phyloP scores from a whole-genome alignment of 2,329 filamentous ascomycete species.

The Alternaria consortialis region DNA sequence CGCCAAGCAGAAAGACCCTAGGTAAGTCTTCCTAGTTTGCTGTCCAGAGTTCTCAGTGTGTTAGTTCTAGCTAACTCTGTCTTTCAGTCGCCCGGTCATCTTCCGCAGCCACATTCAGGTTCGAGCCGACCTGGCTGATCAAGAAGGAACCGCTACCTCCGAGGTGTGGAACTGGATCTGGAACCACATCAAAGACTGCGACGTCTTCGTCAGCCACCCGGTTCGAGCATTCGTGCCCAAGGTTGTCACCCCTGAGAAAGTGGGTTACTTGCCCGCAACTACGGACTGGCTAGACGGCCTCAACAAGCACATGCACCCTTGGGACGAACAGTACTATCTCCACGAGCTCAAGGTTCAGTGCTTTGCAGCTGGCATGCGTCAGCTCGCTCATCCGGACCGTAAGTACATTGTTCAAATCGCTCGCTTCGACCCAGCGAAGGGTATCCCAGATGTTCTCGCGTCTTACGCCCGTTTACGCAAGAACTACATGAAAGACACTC shows the following conservation, averaged over 20 bases:
- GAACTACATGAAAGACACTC: constrained; percentile 63
- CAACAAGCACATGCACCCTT: constrained; percentile 76
- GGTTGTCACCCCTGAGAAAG: constrained; percentile 70
- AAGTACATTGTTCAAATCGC: constrained; percentile 83
- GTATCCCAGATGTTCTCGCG: constrained; percentile 79
- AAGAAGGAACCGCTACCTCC: constrained; percentile 70
- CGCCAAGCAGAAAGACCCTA: constrained; percentile 73
- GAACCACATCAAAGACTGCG: constrained; percentile 73
- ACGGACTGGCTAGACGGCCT: constrained; percentile 86
- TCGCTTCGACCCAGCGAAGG: constrained; percentile 84
- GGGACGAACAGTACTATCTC: constrained; percentile 77
- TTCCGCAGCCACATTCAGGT: constrained; percentile 88
- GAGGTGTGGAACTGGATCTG: constrained; percentile 81
- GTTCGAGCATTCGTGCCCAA: constrained; percentile 78
- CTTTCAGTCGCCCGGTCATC: constrained; percentile 71
- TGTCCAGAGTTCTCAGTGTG: not conserved
- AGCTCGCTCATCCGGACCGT: constrained; percentile 66
- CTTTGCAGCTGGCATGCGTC: constrained; percentile 66
- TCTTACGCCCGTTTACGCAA: constrained; percentile 77
- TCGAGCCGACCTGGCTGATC: constrained; percentile 73
- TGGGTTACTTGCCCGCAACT: constrained; percentile 80
- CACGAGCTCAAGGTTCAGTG: constrained; percentile 75
- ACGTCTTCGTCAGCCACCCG: constrained; percentile 84
- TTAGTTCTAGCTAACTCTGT: not conserved
- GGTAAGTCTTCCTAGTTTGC: not conserved